Percentiles rank a stretch among this genome's conserved stretches.
These are phyloP conservation scores for Zoysia matrella DNA, from an alignment of 202 grass and related monocot species.

Conservation along the genomic window DNA sequence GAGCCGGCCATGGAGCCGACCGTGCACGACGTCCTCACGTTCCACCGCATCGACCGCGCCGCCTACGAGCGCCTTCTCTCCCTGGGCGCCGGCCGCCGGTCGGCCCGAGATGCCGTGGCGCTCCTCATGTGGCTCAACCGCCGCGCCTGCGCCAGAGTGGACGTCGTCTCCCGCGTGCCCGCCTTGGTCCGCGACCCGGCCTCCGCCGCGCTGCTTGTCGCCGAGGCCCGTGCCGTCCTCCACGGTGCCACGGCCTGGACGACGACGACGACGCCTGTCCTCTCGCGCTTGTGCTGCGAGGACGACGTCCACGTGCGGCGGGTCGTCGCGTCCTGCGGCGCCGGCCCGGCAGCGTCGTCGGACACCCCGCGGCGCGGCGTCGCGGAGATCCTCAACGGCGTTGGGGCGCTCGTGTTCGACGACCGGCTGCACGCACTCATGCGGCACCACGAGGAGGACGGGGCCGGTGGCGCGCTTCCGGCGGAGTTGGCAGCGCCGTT, in stretches of 20 bases:
- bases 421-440: slow-evolving; percentile 52
- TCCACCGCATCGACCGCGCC: slow-evolving; percentile 61
- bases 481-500: slow-evolving; percentile 40
- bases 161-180: slow-evolving; percentile 36
- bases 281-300: slow-evolving; percentile 28
- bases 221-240: slow-evolving; percentile 51
- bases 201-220: slow-evolving; percentile 32
- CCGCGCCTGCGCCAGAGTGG: slow-evolving; percentile 7
- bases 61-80: slow-evolving; percentile 55
- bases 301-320: not conserved
- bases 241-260: not conserved
- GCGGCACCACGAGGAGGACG: slow-evolving; percentile 32
- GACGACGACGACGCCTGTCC: slow-evolving; percentile 4
- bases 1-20: too few species aligned
- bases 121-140: slow-evolving; percentile 73
- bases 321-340: slow-evolving; percentile 34
- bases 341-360: not conserved
- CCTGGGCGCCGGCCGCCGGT: not conserved
- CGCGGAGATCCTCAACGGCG: slow-evolving; percentile 40
- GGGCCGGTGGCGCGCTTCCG: slow-evolving; percentile 6
- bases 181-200: not conserved
- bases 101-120: slow-evolving; percentile 55
- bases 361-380: slow-evolving; percentile 32
- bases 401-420: slow-evolving; percentile 61
- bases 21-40: slow-evolving; percentile 60